phyloP scores from a whole-genome alignment of 1,139 yeast species.

The Oligophagozyma castellii region DNA sequence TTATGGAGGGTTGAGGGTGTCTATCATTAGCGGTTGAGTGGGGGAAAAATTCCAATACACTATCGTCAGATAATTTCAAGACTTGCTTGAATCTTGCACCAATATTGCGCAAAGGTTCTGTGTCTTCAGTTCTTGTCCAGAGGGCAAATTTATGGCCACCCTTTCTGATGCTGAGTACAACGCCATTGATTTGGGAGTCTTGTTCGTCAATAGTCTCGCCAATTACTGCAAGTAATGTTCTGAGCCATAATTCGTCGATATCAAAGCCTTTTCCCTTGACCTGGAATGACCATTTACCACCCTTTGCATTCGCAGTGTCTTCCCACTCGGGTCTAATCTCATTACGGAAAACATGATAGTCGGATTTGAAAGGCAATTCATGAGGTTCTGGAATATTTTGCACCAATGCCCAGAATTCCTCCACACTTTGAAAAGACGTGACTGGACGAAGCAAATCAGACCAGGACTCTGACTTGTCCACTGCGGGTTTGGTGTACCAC shows the following conservation, averaged over 20 bases:
- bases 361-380: conserved; percentile 84
- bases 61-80: conserved; percentile 22
- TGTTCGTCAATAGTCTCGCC: conserved; percentile 87
- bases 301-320: conserved; percentile 71
- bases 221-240: conserved; percentile 78
- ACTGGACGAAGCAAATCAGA: conserved; percentile 87
- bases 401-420: conserved; percentile 97
- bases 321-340: conserved; percentile 99
- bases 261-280: conserved; percentile 51
- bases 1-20: conserved; percentile 23
- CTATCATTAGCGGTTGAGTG: conserved; percentile 24
- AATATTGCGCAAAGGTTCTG: conserved; percentile 45
- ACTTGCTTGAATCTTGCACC: conserved; percentile 67
- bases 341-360: conserved; percentile 89
- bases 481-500: conserved; percentile 94
- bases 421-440: conserved; percentile 82
- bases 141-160: conserved; percentile 75
- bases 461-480: conserved; percentile 76
- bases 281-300: conserved; percentile 90
- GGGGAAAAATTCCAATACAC: conserved; percentile 23
- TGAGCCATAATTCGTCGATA: conserved; percentile 86
- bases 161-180: conserved; percentile 79
- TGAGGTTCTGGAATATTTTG: conserved; percentile 88
- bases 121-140: conserved; percentile 82
- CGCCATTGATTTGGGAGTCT: conserved; percentile 81